Evolutionary conservation across 306 rosid species (phyloP).

Genomic region (Rosa multiflora): DNA sequence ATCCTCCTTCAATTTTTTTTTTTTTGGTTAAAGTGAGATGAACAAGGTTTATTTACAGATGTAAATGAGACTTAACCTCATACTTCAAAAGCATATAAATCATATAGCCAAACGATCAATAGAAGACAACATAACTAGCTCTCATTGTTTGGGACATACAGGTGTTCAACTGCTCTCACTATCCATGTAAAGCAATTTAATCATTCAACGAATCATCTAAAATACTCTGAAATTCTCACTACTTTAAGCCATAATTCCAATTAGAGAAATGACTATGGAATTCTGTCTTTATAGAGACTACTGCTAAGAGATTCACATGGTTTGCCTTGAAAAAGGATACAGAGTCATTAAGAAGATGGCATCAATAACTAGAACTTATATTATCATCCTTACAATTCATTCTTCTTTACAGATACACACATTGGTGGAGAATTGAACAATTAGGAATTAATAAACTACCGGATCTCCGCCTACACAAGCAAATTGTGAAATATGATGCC

Average conservation of each 20-base stretch:
- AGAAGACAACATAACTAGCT: not conserved
- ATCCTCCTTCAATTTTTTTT: not conserved
- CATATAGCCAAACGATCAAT: not conserved
- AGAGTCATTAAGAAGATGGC: not conserved
- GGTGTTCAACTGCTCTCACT: not conserved
- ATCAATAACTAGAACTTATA: not conserved
- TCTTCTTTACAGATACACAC: not conserved
- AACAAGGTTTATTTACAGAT: not conserved
- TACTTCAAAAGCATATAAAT: not conserved
- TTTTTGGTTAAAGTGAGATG: not conserved
- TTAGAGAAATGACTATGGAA: not conserved
- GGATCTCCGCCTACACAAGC: too few relatives aligned
- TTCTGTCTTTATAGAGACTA: not conserved
- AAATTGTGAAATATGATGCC: not conserved
- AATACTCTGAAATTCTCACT: not conserved
- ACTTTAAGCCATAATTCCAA: not conserved
- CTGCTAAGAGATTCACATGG: not conserved
- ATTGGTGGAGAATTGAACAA: not conserved
- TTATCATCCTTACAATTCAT: not conserved
- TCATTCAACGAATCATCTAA: not conserved
- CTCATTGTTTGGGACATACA: not conserved
- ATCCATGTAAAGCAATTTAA: not conserved
- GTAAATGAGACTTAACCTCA: not conserved
- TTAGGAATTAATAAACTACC: too few relatives aligned
- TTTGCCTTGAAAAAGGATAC: not conserved